A percentile compares a stretch with the other conserved stretches of the same genome.
Conservation (phyloP, 1,284 basidiomycete genomes). For the Sporisorium scitamineum region DNA sequence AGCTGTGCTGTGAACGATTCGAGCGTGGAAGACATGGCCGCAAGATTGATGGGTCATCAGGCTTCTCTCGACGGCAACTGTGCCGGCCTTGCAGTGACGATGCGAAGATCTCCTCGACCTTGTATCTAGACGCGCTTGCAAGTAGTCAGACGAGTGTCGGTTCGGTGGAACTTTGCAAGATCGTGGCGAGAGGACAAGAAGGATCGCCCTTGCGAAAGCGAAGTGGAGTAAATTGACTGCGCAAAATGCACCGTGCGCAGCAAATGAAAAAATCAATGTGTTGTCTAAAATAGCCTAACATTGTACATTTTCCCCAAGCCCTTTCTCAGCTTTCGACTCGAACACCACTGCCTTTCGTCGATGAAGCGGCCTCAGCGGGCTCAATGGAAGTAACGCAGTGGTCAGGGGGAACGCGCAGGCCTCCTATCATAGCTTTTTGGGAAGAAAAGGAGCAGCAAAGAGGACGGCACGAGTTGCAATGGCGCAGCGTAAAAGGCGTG, state of each 20-base stretch:
- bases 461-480: too few relatives aligned
- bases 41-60: neutral
- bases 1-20: constrained; percentile 27
- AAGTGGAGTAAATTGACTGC: constrained; percentile 4
- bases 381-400: neutral
- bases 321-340: neutral
- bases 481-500: too few relatives aligned
- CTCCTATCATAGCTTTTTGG: too few relatives aligned
- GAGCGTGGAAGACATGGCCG: constrained; percentile 21
- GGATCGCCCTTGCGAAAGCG: neutral
- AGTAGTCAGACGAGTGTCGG: neutral
- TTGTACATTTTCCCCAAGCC: neutral
- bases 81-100: neutral
- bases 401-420: too few relatives aligned
- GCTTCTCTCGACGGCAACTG: neutral
- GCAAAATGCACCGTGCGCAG: constrained; percentile 5
- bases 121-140: neutral
- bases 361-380: too few relatives aligned
- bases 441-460: too few relatives aligned
- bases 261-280: neutral
- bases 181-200: neutral
- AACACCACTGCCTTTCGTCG: too few relatives aligned
- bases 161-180: neutral
- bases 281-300: neutral
- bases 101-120: too few relatives aligned